Evolutionary conservation across 768 basidiomycete genomes (phyloP).

Genomic region (Tricholoma saponaceum): DNA sequence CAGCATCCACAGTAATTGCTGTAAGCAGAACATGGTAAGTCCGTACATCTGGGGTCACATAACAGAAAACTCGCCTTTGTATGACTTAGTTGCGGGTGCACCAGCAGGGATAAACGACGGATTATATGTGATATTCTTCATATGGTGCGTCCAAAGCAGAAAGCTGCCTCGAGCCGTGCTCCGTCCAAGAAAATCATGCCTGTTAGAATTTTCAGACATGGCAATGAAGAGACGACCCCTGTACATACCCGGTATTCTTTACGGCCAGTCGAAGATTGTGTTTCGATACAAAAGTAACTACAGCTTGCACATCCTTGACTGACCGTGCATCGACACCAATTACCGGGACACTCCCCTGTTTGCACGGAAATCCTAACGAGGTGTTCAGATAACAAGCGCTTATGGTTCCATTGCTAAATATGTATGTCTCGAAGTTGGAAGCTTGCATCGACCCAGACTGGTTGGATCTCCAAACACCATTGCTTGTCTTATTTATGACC

Average conservation of each 20-base stretch:
- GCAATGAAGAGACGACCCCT: too few species aligned
- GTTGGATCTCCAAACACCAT: constrained; percentile 38
- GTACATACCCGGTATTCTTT: constrained; percentile 30
- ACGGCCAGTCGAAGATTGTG: constrained; percentile 35
- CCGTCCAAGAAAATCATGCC: constrained; percentile 42
- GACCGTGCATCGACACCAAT: constrained; percentile 37
- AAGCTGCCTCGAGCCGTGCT: constrained; percentile 37
- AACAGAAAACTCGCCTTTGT: too few species aligned
- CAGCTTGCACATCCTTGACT: constrained; percentile 33
- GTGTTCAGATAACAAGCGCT: constrained; percentile 50
- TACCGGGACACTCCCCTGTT: constrained; percentile 39
- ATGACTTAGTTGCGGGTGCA: constrained; percentile 14
- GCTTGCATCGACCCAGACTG: constrained; percentile 37
- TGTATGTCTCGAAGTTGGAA: constrained; percentile 24
- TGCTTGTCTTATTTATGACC: constrained; percentile 19
- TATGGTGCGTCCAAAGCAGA: constrained; percentile 36
- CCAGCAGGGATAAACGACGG: constrained; percentile 29
- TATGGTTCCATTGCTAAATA: constrained; percentile 41
- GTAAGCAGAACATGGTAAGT: too few species aligned
- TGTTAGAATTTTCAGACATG: too few species aligned
- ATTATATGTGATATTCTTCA: constrained; percentile 30
- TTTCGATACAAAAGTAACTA: constrained; percentile 31
- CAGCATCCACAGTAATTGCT: constrained; percentile 26
- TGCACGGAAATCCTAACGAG: constrained; percentile 32
- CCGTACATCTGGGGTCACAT: not conserved